Conservation (phyloP, 768 basidiomycete species). For the Termitomyces sp. region DNA sequence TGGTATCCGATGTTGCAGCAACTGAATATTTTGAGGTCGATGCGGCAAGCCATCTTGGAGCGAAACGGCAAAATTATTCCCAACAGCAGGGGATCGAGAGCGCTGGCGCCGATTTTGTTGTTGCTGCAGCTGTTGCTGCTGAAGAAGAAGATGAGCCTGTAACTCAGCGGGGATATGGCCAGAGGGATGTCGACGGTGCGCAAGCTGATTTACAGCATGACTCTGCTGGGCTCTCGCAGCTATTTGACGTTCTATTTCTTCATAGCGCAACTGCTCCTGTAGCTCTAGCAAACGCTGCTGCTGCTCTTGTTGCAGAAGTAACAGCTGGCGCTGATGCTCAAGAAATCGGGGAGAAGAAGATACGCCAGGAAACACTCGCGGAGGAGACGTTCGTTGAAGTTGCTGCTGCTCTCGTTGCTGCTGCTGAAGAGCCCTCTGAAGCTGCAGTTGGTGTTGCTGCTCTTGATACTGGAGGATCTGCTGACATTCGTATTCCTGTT, state of each 20-base stretch:
- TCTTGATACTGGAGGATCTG: slow-evolving; percentile 45
- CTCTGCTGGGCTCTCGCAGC: slow-evolving; percentile 40
- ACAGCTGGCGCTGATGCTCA: slow-evolving; percentile 67
- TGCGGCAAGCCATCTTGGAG: slow-evolving; percentile 52
- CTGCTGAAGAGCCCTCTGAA: slow-evolving; percentile 41
- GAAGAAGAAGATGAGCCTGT: slow-evolving; percentile 36
- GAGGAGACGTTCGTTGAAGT: slow-evolving; percentile 59
- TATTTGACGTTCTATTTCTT: slow-evolving; percentile 64
- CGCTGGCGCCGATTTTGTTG: slow-evolving; percentile 43
- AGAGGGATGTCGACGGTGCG: slow-evolving; percentile 39
- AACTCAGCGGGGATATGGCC: slow-evolving; percentile 44
- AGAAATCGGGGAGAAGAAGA: slow-evolving; percentile 79
- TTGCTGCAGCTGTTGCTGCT: slow-evolving; percentile 46
- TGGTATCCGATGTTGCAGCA: slow-evolving; percentile 74
- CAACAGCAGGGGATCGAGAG: slow-evolving; percentile 37
- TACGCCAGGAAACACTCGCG: slow-evolving; percentile 60
- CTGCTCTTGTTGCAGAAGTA: slow-evolving; percentile 60
- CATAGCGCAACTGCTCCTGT: slow-evolving; percentile 59
- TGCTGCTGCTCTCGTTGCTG: slow-evolving; percentile 46
- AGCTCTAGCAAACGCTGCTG: slow-evolving; percentile 56
- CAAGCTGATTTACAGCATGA: slow-evolving; percentile 22
- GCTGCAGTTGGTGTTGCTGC: slow-evolving; percentile 45
- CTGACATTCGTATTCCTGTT: slow-evolving; percentile 33
- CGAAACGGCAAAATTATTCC: slow-evolving; percentile 28
- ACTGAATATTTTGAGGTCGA: slow-evolving; percentile 58